Evolutionary conservation across 176 grass and related monocot genomes (phyloP).

Genomic region (Elaeis guineensis): DNA sequence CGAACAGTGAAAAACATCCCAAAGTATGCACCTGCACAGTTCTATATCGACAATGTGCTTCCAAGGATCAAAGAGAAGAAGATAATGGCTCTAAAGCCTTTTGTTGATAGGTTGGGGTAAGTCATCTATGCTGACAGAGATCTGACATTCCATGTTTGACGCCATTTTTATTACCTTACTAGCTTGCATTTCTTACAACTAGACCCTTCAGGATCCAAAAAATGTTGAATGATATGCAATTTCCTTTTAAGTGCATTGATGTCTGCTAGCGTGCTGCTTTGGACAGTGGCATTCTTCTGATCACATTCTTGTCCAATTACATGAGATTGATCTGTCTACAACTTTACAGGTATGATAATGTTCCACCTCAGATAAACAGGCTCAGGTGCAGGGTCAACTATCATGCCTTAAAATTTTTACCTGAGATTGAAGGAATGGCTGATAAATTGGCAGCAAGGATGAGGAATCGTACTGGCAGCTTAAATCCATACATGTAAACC

Average conservation of each 20-base stretch:
- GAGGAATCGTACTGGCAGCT: conserved; percentile 68
- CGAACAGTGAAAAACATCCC: conserved; percentile 95
- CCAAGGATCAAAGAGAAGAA: conserved; percentile 96
- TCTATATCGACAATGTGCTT: conserved; percentile 98
- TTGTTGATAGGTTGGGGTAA: conserved; percentile 97
- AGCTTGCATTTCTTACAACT: too few species aligned
- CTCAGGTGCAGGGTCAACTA: conserved; percentile 97
- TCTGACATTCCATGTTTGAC: neutral
- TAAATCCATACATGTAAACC: conserved; percentile 85
- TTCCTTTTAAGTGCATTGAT: too few species aligned
- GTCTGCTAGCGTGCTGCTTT: too few species aligned
- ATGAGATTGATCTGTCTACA: too few species aligned
- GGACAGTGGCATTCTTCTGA: too few species aligned
- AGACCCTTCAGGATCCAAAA: too few species aligned
- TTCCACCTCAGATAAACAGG: conserved; percentile 92
- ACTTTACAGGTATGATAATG: conserved; percentile 89
- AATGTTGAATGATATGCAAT: too few species aligned
- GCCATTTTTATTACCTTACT: too few species aligned
- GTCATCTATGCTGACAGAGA: conserved; percentile 19
- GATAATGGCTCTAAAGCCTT: conserved; percentile 98
- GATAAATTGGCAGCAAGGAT: conserved; percentile 85
- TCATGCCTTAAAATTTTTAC: conserved; percentile 96
- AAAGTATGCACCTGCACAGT: conserved; percentile 91
- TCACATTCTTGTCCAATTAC: too few species aligned
- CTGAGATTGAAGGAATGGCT: conserved; percentile 94